phyloP scores from a whole-genome alignment of 1,284 basidiomycete genomes.

The Leccinum subrobustum region DNA sequence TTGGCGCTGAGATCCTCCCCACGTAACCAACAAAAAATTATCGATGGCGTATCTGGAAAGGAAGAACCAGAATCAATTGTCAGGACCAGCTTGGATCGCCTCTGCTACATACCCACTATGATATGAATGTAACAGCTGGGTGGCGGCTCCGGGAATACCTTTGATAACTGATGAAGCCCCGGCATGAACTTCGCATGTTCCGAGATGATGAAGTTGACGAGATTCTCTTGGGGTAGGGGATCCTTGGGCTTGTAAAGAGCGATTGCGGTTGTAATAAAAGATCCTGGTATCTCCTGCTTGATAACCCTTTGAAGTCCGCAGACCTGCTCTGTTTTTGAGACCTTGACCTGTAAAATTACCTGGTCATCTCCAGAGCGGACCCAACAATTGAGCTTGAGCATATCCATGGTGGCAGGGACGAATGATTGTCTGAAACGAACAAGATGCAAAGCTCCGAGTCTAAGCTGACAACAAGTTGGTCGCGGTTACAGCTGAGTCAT shows the following conservation, averaged over 20 bases:
- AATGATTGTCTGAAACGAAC: too few species aligned
- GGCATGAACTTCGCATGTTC: too few species aligned
- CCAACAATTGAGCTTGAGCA: too few species aligned
- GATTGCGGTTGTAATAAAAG: neutral
- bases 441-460: too few species aligned
- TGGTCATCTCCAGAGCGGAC: too few species aligned
- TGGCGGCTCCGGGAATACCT: neutral
- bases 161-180: neutral
- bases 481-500: too few species aligned
- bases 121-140: neutral
- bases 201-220: neutral
- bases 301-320: too few species aligned
- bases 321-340: too few species aligned
- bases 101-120: neutral
- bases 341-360: too few species aligned
- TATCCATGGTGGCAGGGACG: too few species aligned
- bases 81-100: neutral
- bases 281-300: too few species aligned
- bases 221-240: neutral
- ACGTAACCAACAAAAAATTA: neutral
- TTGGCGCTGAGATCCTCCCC: neutral
- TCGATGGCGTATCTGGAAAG: neutral
- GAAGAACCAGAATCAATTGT: neutral
- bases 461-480: too few species aligned
- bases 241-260: neutral